A percentile compares a stretch with the other conserved stretches of the same genome.
phyloP scores from a whole-genome alignment of 257 asterid genomes.

The Penstemon eatonii region DNA sequence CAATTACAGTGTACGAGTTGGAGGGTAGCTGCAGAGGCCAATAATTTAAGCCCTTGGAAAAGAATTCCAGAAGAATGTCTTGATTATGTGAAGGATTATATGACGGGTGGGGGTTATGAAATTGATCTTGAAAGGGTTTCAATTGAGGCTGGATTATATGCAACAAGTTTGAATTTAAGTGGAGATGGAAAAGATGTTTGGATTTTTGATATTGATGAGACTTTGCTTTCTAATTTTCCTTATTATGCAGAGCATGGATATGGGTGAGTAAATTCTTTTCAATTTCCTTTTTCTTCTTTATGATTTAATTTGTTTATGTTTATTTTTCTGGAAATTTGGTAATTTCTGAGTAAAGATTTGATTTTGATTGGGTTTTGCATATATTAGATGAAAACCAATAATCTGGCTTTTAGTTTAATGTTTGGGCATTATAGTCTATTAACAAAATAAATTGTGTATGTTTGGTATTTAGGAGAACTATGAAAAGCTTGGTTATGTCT shows the following conservation, averaged over 20 bases:
- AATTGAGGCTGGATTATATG: slow-evolving; percentile 50
- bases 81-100: slow-evolving; percentile 63
- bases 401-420: too few relatives aligned
- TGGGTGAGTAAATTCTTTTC: slow-evolving; percentile 45
- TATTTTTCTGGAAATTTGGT: background rate
- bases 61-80: slow-evolving; percentile 61
- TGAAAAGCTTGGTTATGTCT: background rate
- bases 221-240: slow-evolving; percentile 82
- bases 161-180: slow-evolving; percentile 44
- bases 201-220: slow-evolving; percentile 89
- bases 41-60: slow-evolving; percentile 75
- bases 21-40: slow-evolving; percentile 87
- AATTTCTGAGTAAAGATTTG: background rate
- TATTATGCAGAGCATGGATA: slow-evolving; percentile 70
- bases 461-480: background rate
- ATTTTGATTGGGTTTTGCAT: slow-evolving; percentile 11
- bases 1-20: slow-evolving; percentile 62
- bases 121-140: slow-evolving; percentile 60
- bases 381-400: too few relatives aligned
- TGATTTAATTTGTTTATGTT: background rate
- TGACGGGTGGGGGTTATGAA: slow-evolving; percentile 47
- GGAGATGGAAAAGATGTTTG: slow-evolving; percentile 59
- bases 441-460: too few relatives aligned
- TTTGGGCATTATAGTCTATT: background rate
- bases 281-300: background rate